Conservation (phyloP, 1,284 basidiomycete genomes). For the Sporisorium graminicola region DNA sequence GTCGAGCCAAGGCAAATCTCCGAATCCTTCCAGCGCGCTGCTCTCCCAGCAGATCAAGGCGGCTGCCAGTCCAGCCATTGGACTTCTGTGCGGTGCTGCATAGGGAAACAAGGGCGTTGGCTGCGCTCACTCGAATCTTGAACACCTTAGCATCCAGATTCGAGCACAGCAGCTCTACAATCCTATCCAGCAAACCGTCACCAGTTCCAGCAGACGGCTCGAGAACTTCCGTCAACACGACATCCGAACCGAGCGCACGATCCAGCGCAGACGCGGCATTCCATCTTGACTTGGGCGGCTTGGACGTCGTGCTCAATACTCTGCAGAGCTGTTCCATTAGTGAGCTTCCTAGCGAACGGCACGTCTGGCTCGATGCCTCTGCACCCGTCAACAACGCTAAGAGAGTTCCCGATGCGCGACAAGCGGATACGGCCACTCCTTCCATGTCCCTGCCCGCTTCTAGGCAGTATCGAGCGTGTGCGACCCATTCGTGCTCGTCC, state of each 20-base stretch:
- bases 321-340: conserved; percentile 28
- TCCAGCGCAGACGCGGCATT: conserved; percentile 44
- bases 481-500: conserved; percentile 9
- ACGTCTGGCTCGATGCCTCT: not conserved
- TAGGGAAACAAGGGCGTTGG: conserved; percentile 30
- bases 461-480: conserved; percentile 25
- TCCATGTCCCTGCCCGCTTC: conserved; percentile 35
- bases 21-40: conserved; percentile 8
- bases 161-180: conserved; percentile 21
- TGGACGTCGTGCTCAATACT: conserved; percentile 25
- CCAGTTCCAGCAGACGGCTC: not conserved
- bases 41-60: conserved; percentile 14
- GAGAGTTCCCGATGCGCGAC: conserved; percentile 27
- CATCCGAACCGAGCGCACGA: conserved; percentile 23
- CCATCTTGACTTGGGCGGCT: conserved; percentile 47
- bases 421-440: conserved; percentile 37
- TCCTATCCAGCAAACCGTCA: conserved; percentile 10
- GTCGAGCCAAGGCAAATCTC: conserved; percentile 11
- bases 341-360: not conserved
- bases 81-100: not conserved
- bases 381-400: conserved; percentile 18
- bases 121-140: conserved; percentile 32
- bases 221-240: conserved; percentile 8
- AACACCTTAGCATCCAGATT: conserved; percentile 28
- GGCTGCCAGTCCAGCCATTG: too few species aligned